Percentiles rank a stretch among this genome's conserved stretches.
Conservation (phyloP, 768 basidiomycete species). For the Phallus indusiatus region DNA sequence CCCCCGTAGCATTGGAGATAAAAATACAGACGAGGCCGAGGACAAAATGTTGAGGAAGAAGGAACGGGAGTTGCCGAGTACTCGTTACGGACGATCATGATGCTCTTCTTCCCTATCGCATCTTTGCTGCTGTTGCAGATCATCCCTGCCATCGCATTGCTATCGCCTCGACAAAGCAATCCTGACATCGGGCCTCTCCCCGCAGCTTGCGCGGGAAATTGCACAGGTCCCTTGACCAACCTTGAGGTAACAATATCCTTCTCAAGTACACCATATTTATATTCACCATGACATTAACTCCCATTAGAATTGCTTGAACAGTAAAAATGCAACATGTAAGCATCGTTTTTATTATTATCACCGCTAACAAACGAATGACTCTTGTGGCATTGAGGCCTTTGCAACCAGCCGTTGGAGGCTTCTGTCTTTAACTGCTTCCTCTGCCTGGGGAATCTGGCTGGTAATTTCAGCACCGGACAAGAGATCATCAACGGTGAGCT, state of each 20-base stretch:
- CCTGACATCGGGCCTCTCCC: not conserved
- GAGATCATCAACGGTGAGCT: not conserved
- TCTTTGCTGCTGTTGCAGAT: too few relatives aligned
- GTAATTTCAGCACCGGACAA: not conserved
- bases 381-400: not conserved
- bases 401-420: not conserved
- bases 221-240: not conserved
- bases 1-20: constrained; percentile 3
- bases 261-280: not conserved
- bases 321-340: too few relatives aligned
- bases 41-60: too few relatives aligned
- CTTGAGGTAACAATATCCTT: not conserved
- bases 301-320: too few relatives aligned
- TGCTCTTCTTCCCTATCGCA: too few relatives aligned
- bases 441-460: not conserved
- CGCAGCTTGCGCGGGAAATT: not conserved
- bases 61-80: too few relatives aligned
- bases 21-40: not conserved
- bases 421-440: not conserved
- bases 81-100: too few relatives aligned
- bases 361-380: too few relatives aligned
- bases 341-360: too few relatives aligned
- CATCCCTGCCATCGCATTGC: too few relatives aligned
- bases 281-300: too few relatives aligned
- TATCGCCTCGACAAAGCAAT: not conserved